Percentiles rank a stretch among this genome's conserved stretches.
Evolutionary conservation across 495 filamentous ascomycete species (phyloP).

Genomic region (Penicillium flavigenum): DNA sequence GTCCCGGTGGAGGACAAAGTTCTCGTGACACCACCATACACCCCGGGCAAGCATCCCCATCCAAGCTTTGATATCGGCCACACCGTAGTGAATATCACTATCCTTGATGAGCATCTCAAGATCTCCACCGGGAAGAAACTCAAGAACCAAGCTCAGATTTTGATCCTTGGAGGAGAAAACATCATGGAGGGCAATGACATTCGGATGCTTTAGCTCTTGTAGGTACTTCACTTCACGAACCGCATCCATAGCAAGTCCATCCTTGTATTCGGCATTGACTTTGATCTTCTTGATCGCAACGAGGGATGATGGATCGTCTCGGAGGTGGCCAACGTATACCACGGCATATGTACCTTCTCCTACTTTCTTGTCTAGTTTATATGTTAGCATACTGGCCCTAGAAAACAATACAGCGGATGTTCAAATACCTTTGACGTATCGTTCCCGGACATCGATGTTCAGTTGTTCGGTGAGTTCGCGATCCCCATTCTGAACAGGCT

Average conservation of each 20-base stretch:
- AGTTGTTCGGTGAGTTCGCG: slow-evolving; percentile 78
- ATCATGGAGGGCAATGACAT: slow-evolving; percentile 86
- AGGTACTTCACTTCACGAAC: slow-evolving; percentile 93
- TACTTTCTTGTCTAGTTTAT: slow-evolving; percentile 69
- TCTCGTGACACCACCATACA: slow-evolving; percentile 96
- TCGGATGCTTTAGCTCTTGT: slow-evolving; percentile 92
- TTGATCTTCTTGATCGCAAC: slow-evolving; percentile 99
- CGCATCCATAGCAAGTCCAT: slow-evolving; percentile 90
- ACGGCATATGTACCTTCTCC: slow-evolving; percentile 97
- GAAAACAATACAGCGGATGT: background rate
- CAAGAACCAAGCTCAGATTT: slow-evolving; percentile 91
- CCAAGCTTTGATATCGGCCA: slow-evolving; percentile 95
- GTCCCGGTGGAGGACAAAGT: slow-evolving; percentile 91
- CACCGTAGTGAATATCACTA: slow-evolving; percentile 68
- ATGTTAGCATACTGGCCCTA: slow-evolving; percentile 8
- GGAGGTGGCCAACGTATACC: slow-evolving; percentile 83
- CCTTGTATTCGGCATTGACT: slow-evolving; percentile 75
- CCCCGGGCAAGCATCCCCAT: slow-evolving; percentile 94
- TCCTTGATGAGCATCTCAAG: slow-evolving; percentile 92
- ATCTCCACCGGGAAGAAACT: slow-evolving; percentile 87
- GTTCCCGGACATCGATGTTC: slow-evolving; percentile 80
- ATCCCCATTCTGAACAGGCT: slow-evolving; percentile 26
- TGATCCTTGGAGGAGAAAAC: slow-evolving; percentile 92
- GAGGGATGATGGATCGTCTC: slow-evolving; percentile 60
- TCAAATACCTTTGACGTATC: slow-evolving; percentile 78